These are phyloP conservation scores for Rutstroemia sydowiana DNA, from an alignment of 2,329 filamentous ascomycete species.

Conservation along the genomic window DNA sequence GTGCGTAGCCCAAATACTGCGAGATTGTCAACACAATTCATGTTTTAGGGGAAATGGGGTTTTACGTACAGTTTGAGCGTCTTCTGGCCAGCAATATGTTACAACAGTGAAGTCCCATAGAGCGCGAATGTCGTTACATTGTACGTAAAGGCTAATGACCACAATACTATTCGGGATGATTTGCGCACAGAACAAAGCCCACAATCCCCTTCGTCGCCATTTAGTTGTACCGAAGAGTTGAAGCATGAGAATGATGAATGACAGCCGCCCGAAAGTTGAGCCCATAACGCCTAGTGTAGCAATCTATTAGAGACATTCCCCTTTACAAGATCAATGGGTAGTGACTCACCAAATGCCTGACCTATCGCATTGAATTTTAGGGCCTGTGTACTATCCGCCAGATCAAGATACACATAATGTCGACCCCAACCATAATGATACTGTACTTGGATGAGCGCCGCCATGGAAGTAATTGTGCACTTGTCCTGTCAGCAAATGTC, in stretches of 20 bases:
- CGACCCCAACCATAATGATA: constrained; percentile 17
- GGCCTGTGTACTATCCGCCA: constrained; percentile 6
- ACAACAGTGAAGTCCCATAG: constrained; percentile 13
- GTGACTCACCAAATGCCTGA: constrained; percentile 14
- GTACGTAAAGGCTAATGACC: constrained; percentile 12
- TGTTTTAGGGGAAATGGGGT: background rate
- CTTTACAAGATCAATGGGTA: background rate
- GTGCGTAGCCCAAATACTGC: constrained; percentile 7
- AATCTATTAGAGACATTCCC: background rate
- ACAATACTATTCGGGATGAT: constrained; percentile 11
- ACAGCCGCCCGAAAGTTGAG: constrained; percentile 14
- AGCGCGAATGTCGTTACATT: constrained; percentile 12
- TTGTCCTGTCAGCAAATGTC: too few species aligned
- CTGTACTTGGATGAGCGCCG: constrained; percentile 7
- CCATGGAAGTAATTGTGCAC: constrained; percentile 5
- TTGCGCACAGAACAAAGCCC: constrained; percentile 10
- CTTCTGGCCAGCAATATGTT: constrained; percentile 9
- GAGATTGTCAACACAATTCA: background rate
- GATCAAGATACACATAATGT: constrained; percentile 14
- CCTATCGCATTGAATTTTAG: constrained; percentile 14
- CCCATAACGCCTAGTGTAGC: constrained; percentile 15
- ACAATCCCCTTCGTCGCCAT: constrained; percentile 4
- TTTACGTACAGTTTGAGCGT: constrained; percentile 10
- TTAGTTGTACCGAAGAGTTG: constrained; percentile 14
- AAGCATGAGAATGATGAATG: constrained; percentile 15